These are phyloP conservation scores for Bipolaris zeicola DNA, from an alignment of 2,329 filamentous ascomycete species.

Conservation along the genomic window DNA sequence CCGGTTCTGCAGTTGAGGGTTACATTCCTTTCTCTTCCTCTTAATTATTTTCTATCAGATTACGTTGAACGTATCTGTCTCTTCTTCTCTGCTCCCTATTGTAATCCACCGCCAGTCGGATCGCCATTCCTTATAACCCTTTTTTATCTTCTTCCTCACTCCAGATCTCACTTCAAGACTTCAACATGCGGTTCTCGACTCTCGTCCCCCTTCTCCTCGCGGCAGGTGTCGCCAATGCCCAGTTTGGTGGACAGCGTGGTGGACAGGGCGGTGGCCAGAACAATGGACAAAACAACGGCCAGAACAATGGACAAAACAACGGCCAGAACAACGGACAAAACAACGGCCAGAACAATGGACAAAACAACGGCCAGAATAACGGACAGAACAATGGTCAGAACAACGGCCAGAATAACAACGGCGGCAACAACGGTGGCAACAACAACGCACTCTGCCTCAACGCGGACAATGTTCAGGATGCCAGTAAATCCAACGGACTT, in stretches of 20 bases:
- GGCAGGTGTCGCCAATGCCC: slow-evolving; percentile 44
- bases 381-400: slow-evolving; percentile 13
- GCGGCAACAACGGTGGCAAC: slow-evolving; percentile 18
- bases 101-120: slow-evolving; percentile 49
- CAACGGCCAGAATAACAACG: slow-evolving; percentile 14
- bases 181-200: slow-evolving; percentile 46
- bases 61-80: slow-evolving; percentile 51
- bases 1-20: slow-evolving; percentile 44
- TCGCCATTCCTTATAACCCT: slow-evolving; percentile 40
- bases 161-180: slow-evolving; percentile 15
- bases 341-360: slow-evolving; percentile 6
- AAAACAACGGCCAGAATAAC: slow-evolving; percentile 23
- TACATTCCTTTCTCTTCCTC: slow-evolving; percentile 50
- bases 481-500: slow-evolving; percentile 50
- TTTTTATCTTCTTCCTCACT: slow-evolving; percentile 16
- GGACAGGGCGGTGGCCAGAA: slow-evolving; percentile 1
- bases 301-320: slow-evolving; percentile 20
- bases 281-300: slow-evolving; percentile 5
- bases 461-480: slow-evolving; percentile 51
- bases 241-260: slow-evolving; percentile 25
- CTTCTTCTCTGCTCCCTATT: slow-evolving; percentile 26
- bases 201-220: slow-evolving; percentile 42
- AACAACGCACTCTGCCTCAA: slow-evolving; percentile 40
- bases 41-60: slow-evolving; percentile 44
- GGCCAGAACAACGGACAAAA: slow-evolving; percentile 19